Percentiles rank a stretch among this genome's conserved stretches.
Evolutionary conservation across 202 grass and related monocot genomes (phyloP).

Genomic region (Panicum virgatum): DNA sequence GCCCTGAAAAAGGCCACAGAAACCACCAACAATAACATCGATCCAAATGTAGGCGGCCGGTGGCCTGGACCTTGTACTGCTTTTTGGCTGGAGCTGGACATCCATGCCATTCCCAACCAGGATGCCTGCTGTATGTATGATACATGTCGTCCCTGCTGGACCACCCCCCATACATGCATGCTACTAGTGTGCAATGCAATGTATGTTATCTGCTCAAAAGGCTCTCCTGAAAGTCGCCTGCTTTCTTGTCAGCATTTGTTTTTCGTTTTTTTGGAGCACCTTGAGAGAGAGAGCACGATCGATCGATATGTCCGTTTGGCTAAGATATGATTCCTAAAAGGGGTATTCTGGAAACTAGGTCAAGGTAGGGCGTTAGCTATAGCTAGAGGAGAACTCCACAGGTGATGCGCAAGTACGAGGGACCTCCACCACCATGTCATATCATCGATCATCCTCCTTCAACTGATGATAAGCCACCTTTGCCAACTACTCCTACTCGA

Average conservation of each 20-base stretch:
- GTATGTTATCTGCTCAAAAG: constrained; percentile 32
- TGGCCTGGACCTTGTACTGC: not conserved
- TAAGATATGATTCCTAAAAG: constrained; percentile 49
- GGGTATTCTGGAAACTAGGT: constrained; percentile 45
- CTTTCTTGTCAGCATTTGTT: constrained; percentile 38
- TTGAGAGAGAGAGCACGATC: not conserved
- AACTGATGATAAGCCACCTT: not conserved
- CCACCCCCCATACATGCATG: not conserved
- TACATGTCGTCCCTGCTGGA: constrained; percentile 12
- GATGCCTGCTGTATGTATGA: too few relatives aligned
- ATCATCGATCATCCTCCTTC: too few relatives aligned
- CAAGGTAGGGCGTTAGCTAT: constrained; percentile 27
- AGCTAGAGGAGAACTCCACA: constrained; percentile 6
- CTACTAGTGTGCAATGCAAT: not conserved
- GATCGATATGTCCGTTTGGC: constrained; percentile 30
- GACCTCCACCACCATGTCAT: too few relatives aligned
- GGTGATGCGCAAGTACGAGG: constrained; percentile 35
- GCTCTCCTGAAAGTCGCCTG: constrained; percentile 3
- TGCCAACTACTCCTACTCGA: too few relatives aligned
- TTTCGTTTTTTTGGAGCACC: not conserved
- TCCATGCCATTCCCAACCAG: not conserved
- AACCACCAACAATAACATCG: not conserved
- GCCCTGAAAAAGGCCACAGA: not conserved
- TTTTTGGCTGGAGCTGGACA: not conserved
- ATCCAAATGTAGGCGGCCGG: not conserved